Percentiles rank a stretch among this genome's conserved stretches.
Conservation (phyloP, 2,329 filamentous ascomycete genomes). For the Cladosporium colombiae region DNA sequence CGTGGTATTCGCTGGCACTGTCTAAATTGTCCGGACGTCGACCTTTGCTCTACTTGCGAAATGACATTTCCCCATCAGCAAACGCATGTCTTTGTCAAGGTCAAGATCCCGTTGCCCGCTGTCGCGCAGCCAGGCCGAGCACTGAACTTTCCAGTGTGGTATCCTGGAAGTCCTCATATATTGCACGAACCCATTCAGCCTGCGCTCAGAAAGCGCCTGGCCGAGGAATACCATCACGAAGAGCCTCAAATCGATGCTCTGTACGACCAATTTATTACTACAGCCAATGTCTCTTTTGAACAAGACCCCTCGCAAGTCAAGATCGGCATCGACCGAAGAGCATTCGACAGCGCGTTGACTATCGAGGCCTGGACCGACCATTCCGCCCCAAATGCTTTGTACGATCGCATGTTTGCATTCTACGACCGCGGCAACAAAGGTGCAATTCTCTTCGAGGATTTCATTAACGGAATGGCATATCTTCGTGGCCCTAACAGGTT, state of each 20-base stretch:
- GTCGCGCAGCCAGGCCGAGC: slow-evolving; percentile 66
- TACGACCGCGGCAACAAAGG: slow-evolving; percentile 91
- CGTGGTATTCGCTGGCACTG: slow-evolving; percentile 91
- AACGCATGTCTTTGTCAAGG: slow-evolving; percentile 96
- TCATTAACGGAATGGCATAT: slow-evolving; percentile 75
- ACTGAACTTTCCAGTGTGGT: slow-evolving; percentile 74
- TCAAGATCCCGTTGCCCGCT: slow-evolving; percentile 83
- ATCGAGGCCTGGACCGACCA: slow-evolving; percentile 62
- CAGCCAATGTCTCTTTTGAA: slow-evolving; percentile 82
- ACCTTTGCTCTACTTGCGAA: slow-evolving; percentile 93
- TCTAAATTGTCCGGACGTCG: slow-evolving; percentile 93
- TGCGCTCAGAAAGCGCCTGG: slow-evolving; percentile 64
- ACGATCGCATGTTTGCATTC: slow-evolving; percentile 94
- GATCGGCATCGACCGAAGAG: slow-evolving; percentile 85
- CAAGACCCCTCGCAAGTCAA: slow-evolving; percentile 76
- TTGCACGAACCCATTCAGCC: slow-evolving; percentile 68
- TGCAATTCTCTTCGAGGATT: slow-evolving; percentile 89
- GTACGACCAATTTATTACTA: slow-evolving; percentile 95
- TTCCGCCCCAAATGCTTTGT: slow-evolving; percentile 81
- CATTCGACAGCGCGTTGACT: slow-evolving; percentile 87
- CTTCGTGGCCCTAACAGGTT: slow-evolving; percentile 59
- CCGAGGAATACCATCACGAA: slow-evolving; percentile 58
- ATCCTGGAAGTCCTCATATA: slow-evolving; percentile 79
- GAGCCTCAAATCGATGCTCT: slow-evolving; percentile 86
- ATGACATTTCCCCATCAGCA: slow-evolving; percentile 65